Base-by-base conservation (phyloP, 805 yeast species). In the Starmerella floris region DNA sequence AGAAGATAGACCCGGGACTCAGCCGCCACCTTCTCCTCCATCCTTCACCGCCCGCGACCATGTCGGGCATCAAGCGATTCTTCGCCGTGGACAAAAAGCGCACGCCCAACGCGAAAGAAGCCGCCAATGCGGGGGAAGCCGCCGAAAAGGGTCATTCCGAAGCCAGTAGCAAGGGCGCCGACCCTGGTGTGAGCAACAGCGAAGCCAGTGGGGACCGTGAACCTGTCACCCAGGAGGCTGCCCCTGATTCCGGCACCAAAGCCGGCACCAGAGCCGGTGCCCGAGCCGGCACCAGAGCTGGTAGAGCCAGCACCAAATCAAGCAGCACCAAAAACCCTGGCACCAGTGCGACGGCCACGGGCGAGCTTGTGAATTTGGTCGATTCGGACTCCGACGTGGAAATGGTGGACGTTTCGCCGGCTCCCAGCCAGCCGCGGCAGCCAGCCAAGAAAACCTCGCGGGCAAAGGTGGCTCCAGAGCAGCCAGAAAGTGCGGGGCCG, bases 31-130 rank as follows among this genome's bases (percentile, higher is more conserved):
- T n/a, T n/a, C n/a, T n/a, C n/a, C n/a, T n/a, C n/a, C 28, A 9
- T 25, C 28, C 11, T 25, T 8, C 13, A 13, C 28, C 13, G 28
- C 28, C 28, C 23, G 21, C 3, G 25, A 3, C 4, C 5, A 46
- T 46, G 49, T 30, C 44, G 17, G 49, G 46, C 8, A 42, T 46
- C 37, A 46, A 42, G 40, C 40, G 40, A 19, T 46, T 46, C 35
- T 46, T 46, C 17, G 42, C 49, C 13, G 46, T 46, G 20, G 46
- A 46, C 31, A 39, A 38, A 20, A 19, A 39, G 27, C 39, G 42
- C 17, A 38, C 39, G 22, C 40, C 48, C 48, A n/a, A n/a, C n/a
- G n/a, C n/a, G n/a, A n/a, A 23, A 25, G 26, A 44, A 44, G 39
- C 28, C 4, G 35, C 16, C 8, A 30, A 10, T 11, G 15, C 32